Evolutionary conservation across 805 yeast genomes (phyloP), one percentile per base, ranked within the genome.

Genomic region (Lipomyces starkeyi): DNA sequence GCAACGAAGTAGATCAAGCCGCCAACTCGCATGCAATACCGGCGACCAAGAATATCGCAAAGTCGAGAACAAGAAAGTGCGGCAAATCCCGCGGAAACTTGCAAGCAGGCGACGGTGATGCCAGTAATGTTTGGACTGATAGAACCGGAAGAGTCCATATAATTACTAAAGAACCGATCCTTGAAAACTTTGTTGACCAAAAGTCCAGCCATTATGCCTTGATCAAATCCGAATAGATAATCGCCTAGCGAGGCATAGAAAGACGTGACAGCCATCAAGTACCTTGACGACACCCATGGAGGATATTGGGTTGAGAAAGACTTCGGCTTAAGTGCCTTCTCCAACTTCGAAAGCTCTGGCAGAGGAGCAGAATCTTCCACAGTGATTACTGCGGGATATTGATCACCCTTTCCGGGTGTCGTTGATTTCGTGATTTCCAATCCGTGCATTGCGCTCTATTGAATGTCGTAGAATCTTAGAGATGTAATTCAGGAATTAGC

Each of bases 161-260:
- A 91, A 14, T 80, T 80, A 69, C 84, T 85, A 78, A 93, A 93
- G 64, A 88, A 84, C 2, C 82, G 83, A 60, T 90, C 91, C 29
- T 56, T 59, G 54, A 27, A 62, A 40, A 58, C 54, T 61, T 32
- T 9, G 61, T 29, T 29, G 25, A 29, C 43, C 29, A 53, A 2
- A 35, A 22, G 32, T 1, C 97, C 97, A 58, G 92, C 87, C 86
- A 93, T 91, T 58, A 92, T 96, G 66, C 97, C 97, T 78, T 93
- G 92, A 75, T 88, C 93, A 40, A 40, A 25, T 25, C n/a, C n/a
- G n/a, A n/a, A n/a, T n/a, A n/a, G n/a, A n/a, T n/a, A n/a, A n/a
- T n/a, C n/a, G n/a, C n/a, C n/a, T 25, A 81, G 74, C 29, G 82
- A 79, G 43, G 80, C 83, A 66, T 81, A 81, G 22, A 80, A 74